Evolutionary conservation across 1,284 basidiomycete genomes (phyloP).

Genomic region (Trichosporon sp.): DNA sequence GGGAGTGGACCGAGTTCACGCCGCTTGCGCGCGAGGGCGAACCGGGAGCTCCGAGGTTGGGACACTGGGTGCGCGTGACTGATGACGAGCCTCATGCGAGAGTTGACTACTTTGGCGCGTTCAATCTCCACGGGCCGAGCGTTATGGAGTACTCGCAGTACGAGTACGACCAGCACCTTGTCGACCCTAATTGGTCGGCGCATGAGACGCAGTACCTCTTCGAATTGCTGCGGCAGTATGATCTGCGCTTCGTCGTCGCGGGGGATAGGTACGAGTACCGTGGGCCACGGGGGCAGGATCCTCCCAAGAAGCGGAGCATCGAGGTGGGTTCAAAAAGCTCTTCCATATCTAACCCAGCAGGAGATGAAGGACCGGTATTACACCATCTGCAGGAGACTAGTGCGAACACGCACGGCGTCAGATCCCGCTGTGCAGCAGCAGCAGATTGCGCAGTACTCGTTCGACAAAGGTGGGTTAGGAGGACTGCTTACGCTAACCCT

Average conservation of each 20-base stretch:
- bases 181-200: conserved; percentile 82
- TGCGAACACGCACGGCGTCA: conserved; percentile 71
- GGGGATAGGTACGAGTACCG: conserved; percentile 78
- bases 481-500: conserved; percentile 5
- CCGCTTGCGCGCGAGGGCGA: conserved; percentile 26
- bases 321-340: conserved; percentile 60
- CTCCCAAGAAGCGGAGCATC: conserved; percentile 55
- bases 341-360: conserved; percentile 48
- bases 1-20: conserved; percentile 69
- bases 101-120: conserved; percentile 40
- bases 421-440: conserved; percentile 67
- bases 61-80: conserved; percentile 41
- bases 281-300: conserved; percentile 15
- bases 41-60: conserved; percentile 19
- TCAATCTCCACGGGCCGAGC: conserved; percentile 49
- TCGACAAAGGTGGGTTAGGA: conserved; percentile 66
- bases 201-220: conserved; percentile 96
- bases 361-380: conserved; percentile 95
- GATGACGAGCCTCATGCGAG: conserved; percentile 31
- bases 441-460: conserved; percentile 65
- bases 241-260: conserved; percentile 84
- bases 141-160: conserved; percentile 80
- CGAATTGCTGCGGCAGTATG: conserved; percentile 70
- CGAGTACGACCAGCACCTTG: conserved; percentile 75
- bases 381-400: conserved; percentile 80